A percentile compares a stretch with the other conserved stretches of the same genome.
phyloP scores from a whole-genome alignment of 345 rosid genomes.

The Eucalyptus tenuipes region DNA sequence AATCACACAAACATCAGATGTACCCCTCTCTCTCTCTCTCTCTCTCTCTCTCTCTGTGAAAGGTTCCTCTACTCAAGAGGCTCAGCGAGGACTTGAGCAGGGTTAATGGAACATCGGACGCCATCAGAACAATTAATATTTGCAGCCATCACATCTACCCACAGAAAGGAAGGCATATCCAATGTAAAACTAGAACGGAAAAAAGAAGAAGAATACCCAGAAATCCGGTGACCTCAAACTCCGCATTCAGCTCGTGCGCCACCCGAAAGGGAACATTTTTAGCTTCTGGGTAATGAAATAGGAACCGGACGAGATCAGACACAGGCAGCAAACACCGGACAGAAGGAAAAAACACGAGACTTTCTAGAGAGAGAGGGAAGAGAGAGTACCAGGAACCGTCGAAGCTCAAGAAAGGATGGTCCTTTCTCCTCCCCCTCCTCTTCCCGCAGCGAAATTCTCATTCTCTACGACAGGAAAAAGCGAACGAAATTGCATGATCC shows the following conservation, averaged over 20 bases:
- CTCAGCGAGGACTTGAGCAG: neutral
- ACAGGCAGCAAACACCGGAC: neutral
- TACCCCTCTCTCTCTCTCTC: neutral
- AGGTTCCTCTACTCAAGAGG: neutral
- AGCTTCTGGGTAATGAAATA: neutral
- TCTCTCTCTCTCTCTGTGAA: neutral
- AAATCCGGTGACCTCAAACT: neutral
- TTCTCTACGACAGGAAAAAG: neutral
- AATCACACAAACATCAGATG: neutral
- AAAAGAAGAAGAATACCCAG: neutral
- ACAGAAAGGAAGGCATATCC: neutral
- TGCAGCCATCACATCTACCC: neutral
- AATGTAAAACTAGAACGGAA: neutral
- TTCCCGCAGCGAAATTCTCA: neutral
- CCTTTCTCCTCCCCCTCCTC: neutral
- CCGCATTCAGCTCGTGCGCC: neutral
- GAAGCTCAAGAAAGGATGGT: neutral
- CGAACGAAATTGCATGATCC: neutral
- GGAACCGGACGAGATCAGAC: neutral
- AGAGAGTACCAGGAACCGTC: neutral
- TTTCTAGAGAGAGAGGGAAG: neutral
- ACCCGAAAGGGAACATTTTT: neutral
- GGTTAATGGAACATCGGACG: neutral
- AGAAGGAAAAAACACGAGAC: neutral
- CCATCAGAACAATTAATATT: neutral